Base-by-base conservation (phyloP, 2,329 filamentous ascomycete species). In the Annulohypoxylon truncatum region DNA sequence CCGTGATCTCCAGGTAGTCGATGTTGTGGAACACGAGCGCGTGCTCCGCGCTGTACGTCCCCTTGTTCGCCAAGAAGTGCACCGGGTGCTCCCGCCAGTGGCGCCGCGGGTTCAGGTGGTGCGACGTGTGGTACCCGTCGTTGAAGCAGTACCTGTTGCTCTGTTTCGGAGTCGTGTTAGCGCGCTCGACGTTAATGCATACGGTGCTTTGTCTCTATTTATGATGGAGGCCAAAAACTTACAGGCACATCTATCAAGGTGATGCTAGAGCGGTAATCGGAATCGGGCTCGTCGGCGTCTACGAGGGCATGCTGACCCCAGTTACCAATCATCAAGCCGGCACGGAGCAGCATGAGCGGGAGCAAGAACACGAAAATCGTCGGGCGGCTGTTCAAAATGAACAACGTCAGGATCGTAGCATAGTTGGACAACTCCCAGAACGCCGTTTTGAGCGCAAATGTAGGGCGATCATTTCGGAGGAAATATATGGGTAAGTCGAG, bases 281-380 rank as follows among this genome's bases (percentile, higher is more conserved):
- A 94, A 73, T 92, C 87, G 0, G 92, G 92, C 70, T 93, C 89
- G 10, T 87, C 81, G 18, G 89, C 86, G 72, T 95, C 92, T 5
- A 95, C 91, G 68, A 95, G 89, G 1, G 92, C 92, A 76, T 95
- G 92, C 76, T 95, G 92, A 2, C 91, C 92, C 91, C 91, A 95
- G 75, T 95, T 95, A 1, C 92, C 92, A 6, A 92, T 84, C 92
- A 94, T 95, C 68, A 95, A 77, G 0, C 89, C 92, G 15, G 92
- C 71, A 0, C 92, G 85, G 78, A 94, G 84, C 28, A 90, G 77
- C 2, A 86, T 70, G 18, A 94, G 82, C 0, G 92, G 92, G 1
- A 93, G 74, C 0, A 94, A 72, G 26, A 92, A 84, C 0, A 88
- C 88, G 71, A 90, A 92, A 4, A 87, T 74, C 0, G 90, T 86